Evolutionary conservation across 2,329 filamentous ascomycete genomes (phyloP).

Genomic region (Nigrograna mackinnonii): DNA sequence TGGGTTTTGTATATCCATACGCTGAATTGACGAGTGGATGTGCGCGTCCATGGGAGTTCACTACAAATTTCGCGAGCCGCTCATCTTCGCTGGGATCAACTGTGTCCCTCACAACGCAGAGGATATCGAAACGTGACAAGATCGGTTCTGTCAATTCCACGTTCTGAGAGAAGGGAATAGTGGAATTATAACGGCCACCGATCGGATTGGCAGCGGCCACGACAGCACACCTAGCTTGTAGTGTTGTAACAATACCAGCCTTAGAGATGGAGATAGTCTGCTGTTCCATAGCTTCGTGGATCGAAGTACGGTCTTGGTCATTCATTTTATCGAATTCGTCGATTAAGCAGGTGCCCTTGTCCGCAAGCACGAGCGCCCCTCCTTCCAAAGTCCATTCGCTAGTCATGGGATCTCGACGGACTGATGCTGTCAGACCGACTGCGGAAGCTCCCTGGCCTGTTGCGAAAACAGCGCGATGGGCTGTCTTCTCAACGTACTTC

Average conservation of each 20-base stretch:
- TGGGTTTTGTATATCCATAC: slow-evolving; percentile 31
- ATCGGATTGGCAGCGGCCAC: slow-evolving; percentile 97
- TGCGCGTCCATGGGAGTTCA: slow-evolving; percentile 89
- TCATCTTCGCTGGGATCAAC: slow-evolving; percentile 93
- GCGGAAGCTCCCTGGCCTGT: slow-evolving; percentile 97
- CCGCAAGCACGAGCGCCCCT: slow-evolving; percentile 90
- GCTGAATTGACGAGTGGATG: slow-evolving; percentile 63
- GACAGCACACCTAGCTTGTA: slow-evolving; percentile 94
- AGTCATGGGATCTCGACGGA: slow-evolving; percentile 91
- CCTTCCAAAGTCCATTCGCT: slow-evolving; percentile 98
- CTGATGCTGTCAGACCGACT: slow-evolving; percentile 95
- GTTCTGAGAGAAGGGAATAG: slow-evolving; percentile 92
- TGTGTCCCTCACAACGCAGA: slow-evolving; percentile 93
- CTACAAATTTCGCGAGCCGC: slow-evolving; percentile 89
- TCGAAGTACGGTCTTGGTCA: slow-evolving; percentile 95
- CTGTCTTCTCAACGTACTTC: slow-evolving; percentile 97
- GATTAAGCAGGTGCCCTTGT: slow-evolving; percentile 92
- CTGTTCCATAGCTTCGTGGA: slow-evolving; percentile 99
- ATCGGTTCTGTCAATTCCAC: slow-evolving; percentile 98
- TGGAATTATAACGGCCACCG: slow-evolving; percentile 94
- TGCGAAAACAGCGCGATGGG: slow-evolving; percentile 94
- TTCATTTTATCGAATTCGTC: slow-evolving; percentile 99
- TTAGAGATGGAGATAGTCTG: slow-evolving; percentile 99
- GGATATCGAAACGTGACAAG: slow-evolving; percentile 94
- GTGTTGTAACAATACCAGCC: slow-evolving; percentile 94